Conservation (phyloP, 495 filamentous ascomycete species). For the Lepidopterella palustris region DNA sequence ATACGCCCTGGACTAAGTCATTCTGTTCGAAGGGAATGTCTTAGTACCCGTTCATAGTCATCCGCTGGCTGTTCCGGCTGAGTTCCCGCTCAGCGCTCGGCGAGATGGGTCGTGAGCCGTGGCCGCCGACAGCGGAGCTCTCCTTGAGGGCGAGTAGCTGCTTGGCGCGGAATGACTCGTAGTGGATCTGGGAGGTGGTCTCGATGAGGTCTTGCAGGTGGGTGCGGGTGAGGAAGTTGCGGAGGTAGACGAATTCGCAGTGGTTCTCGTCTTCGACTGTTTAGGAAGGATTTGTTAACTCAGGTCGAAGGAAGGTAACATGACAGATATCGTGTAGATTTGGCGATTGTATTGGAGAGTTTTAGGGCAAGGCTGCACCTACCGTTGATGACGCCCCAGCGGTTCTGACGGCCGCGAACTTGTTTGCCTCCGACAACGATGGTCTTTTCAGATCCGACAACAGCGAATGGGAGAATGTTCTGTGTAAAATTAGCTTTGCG, state of each 20-base stretch:
- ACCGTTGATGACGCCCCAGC: constrained; percentile 96
- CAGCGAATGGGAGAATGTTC: constrained; percentile 94
- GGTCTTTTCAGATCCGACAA: constrained; percentile 94
- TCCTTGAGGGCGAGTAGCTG: constrained; percentile 97
- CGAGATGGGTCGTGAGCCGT: constrained; percentile 88
- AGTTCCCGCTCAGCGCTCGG: constrained; percentile 90
- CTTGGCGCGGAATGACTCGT: constrained; percentile 99
- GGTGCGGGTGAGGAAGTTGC: constrained; percentile 95
- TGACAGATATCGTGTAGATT: neutral
- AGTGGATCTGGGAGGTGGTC: constrained; percentile 99
- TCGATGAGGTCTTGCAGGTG: constrained; percentile 97
- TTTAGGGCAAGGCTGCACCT: neutral
- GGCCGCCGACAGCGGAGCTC: constrained; percentile 76
- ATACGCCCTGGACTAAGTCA: neutral
- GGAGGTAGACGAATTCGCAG: constrained; percentile 97
- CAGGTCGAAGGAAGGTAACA: neutral
- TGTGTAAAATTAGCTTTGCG: constrained; percentile 34
- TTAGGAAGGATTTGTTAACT: neutral
- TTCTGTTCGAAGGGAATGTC: neutral
- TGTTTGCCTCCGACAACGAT: constrained; percentile 97
- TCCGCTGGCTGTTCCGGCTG: constrained; percentile 90
- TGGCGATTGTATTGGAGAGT: neutral
- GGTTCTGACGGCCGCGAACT: constrained; percentile 95
- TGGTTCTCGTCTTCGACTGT: constrained; percentile 94
- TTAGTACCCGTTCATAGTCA: constrained; percentile 97